Evolutionary conservation across 148 eudicot genomes (phyloP).

Genomic region (Cornus florida): DNA sequence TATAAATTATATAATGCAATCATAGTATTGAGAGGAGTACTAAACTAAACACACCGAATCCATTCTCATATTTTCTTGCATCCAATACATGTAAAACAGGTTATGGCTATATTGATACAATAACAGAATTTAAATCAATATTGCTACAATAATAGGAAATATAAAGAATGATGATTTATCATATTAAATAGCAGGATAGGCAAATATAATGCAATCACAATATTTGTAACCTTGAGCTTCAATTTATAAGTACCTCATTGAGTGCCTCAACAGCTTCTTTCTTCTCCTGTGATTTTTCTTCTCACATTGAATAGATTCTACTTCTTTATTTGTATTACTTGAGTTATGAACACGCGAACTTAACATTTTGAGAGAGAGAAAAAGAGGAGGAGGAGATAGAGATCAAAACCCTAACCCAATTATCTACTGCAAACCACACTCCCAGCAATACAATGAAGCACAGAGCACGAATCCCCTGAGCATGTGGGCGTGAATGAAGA

Average conservation of each 20-base stretch:
- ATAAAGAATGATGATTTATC: neutral
- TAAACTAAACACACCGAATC: too few relatives aligned
- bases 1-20: too few relatives aligned
- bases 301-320: neutral
- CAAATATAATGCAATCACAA: neutral
- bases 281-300: slow-evolving; percentile 1
- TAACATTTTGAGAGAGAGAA: neutral
- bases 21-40: too few relatives aligned
- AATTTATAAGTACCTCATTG: neutral
- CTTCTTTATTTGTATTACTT: neutral
- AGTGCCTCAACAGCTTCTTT: neutral
- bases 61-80: too few relatives aligned
- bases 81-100: too few relatives aligned
- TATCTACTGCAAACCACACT: neutral
- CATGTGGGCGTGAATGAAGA: neutral
- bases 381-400: neutral
- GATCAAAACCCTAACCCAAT: neutral
- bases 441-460: neutral
- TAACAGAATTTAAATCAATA: too few relatives aligned
- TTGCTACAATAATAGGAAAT: too few relatives aligned
- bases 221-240: neutral
- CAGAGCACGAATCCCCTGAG: neutral
- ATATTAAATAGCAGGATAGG: neutral
- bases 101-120: too few relatives aligned
- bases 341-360: neutral